These are phyloP conservation scores for Westerdykella sp. DNA, from an alignment of 2,329 filamentous ascomycete genomes.

Conservation along the genomic window DNA sequence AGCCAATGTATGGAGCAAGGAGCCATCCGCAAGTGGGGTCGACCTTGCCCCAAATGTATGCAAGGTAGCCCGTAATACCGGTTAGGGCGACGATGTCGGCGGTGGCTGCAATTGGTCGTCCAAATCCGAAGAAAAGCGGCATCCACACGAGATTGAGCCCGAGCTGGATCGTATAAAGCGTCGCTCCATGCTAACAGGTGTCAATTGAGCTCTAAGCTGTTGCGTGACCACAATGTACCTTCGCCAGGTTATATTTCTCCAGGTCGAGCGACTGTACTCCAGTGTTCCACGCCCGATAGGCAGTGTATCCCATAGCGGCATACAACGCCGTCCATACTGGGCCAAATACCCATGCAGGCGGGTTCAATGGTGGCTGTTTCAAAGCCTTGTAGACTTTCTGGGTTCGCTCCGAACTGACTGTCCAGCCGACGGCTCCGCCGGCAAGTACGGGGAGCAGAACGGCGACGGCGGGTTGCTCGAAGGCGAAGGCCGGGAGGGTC, in stretches of 20 bases:
- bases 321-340: conserved; percentile 56
- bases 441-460: conserved; percentile 69
- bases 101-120: conserved; percentile 66
- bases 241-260: conserved; percentile 52
- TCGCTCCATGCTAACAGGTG: conserved; percentile 53
- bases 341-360: conserved; percentile 53
- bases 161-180: conserved; percentile 80
- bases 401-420: conserved; percentile 53
- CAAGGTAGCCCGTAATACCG: conserved; percentile 66
- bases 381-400: conserved; percentile 59
- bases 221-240: conserved; percentile 31
- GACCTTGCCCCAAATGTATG: conserved; percentile 68
- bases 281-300: conserved; percentile 65
- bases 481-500: conserved; percentile 65
- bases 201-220: conserved; percentile 2
- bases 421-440: conserved; percentile 67
- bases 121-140: conserved; percentile 82
- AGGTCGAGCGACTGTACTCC: conserved; percentile 52
- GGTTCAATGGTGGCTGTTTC: conserved; percentile 57
- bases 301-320: conserved; percentile 77
- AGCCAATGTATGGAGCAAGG: conserved; percentile 75
- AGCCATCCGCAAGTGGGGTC: conserved; percentile 68
- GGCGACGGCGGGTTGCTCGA: conserved; percentile 64
- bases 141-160: conserved; percentile 84
- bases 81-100: conserved; percentile 67